Percentiles rank a stretch among this genome's conserved stretches.
phyloP scores from a whole-genome alignment of 495 filamentous ascomycete genomes.

The Penicillium bialowiezense region DNA sequence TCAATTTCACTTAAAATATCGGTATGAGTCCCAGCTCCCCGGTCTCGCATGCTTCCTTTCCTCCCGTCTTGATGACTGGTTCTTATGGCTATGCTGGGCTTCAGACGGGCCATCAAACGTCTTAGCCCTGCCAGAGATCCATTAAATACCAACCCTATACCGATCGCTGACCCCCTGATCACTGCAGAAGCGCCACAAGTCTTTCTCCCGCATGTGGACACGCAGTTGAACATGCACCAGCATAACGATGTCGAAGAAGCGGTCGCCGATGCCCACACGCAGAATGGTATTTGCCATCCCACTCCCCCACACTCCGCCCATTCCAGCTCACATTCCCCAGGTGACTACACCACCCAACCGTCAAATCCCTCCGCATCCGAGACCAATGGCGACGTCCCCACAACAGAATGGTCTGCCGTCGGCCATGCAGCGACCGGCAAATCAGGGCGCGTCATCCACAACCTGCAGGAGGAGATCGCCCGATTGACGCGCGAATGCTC shows the following conservation, averaged over 20 bases:
- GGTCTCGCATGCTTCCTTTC: background rate
- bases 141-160: background rate
- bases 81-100: slow-evolving; percentile 4
- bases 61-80: background rate
- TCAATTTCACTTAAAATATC: background rate
- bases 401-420: slow-evolving; percentile 70
- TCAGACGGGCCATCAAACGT: slow-evolving; percentile 12
- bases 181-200: slow-evolving; percentile 34
- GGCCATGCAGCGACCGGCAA: slow-evolving; percentile 77
- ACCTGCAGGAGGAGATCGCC: slow-evolving; percentile 85
- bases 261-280: slow-evolving; percentile 9
- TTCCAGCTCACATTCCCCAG: slow-evolving; percentile 23
- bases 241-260: slow-evolving; percentile 35
- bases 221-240: slow-evolving; percentile 46
- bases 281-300: slow-evolving; percentile 11
- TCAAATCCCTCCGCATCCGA: slow-evolving; percentile 16
- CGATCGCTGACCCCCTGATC: slow-evolving; percentile 23
- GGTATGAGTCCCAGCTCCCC: slow-evolving; percentile 7
- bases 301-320: background rate
- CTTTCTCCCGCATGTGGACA: slow-evolving; percentile 43
- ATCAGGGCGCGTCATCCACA: slow-evolving; percentile 90
- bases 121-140: slow-evolving; percentile 2
- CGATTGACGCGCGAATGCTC: slow-evolving; percentile 75
- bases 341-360: background rate
- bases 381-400: slow-evolving; percentile 32